These are phyloP conservation scores for Heracleum sosnowskyi DNA, from an alignment of 129 eudicot genomes.

Conservation along the genomic window DNA sequence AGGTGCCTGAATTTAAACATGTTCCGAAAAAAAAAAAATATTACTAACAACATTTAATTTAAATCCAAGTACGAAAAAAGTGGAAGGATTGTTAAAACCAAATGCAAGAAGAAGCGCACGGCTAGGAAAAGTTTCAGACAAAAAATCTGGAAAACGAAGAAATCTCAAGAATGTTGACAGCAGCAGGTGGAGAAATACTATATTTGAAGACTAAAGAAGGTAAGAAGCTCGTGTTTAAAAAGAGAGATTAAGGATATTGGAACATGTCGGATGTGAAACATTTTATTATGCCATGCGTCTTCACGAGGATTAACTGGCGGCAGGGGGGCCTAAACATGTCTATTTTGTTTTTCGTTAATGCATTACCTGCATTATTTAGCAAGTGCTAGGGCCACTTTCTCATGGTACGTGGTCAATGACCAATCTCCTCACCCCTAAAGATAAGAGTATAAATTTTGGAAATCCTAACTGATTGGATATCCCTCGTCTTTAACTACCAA, in stretches of 20 bases:
- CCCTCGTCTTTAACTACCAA: no score
- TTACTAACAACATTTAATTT: no score
- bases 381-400: neutral
- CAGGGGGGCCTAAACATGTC: conserved; percentile 1
- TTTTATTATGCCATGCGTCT: neutral
- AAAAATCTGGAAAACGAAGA: no score
- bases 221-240: neutral
- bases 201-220: neutral
- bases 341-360: neutral
- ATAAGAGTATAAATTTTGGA: neutral
- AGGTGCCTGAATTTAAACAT: no score
- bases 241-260: neutral
- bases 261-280: neutral
- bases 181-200: neutral
- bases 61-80: no score
- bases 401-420: neutral
- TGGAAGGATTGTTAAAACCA: no score
- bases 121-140: no score
- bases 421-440: neutral
- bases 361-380: neutral
- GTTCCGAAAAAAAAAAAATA: no score
- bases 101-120: no score
- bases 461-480: neutral
- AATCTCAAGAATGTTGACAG: neutral
- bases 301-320: neutral